These are phyloP conservation scores for Glaciozyma martinii DNA, from an alignment of 768 basidiomycete species.

Conservation along the genomic window DNA sequence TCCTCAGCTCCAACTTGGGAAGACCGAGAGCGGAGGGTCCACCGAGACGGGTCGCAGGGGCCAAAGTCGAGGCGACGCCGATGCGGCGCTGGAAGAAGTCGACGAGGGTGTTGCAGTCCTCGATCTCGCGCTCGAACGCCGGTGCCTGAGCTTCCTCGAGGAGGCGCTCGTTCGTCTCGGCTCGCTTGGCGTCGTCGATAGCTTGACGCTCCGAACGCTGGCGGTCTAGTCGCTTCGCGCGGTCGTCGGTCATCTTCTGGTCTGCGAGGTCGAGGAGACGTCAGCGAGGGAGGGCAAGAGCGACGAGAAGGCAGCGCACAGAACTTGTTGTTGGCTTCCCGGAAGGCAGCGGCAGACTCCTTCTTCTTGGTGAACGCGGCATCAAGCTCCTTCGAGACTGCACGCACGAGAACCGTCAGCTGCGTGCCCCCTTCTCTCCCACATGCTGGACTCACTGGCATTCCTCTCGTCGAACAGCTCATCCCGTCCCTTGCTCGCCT, in stretches of 20 bases:
- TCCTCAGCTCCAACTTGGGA: constrained; percentile 70
- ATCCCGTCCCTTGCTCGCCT: constrained; percentile 65
- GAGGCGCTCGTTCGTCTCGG: constrained; percentile 67
- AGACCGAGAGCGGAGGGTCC: constrained; percentile 48
- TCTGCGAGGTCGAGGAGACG: constrained; percentile 33
- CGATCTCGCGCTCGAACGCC: constrained; percentile 84
- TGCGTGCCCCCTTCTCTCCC: no score
- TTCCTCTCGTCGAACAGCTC: constrained; percentile 85
- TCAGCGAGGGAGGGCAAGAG: not conserved
- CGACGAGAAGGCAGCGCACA: constrained; percentile 41
- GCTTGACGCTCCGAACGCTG: constrained; percentile 64
- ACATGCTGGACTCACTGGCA: constrained; percentile 46
- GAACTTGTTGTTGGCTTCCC: constrained; percentile 74
- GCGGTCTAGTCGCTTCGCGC: constrained; percentile 68
- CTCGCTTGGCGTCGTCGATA: constrained; percentile 67
- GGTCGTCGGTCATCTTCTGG: constrained; percentile 73
- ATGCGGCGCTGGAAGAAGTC: constrained; percentile 53
- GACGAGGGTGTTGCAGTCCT: constrained; percentile 90
- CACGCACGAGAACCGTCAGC: not conserved
- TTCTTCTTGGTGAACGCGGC: constrained; percentile 66
- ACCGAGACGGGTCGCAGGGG: constrained; percentile 30
- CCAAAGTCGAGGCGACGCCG: constrained; percentile 34
- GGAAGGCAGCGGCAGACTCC: constrained; percentile 58
- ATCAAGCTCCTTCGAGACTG: constrained; percentile 48
- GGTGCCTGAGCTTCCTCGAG: constrained; percentile 84